Evolutionary conservation across 169 alveolate genomes (phyloP).

Genomic region (Pseudocohnilembus persalinus): DNA sequence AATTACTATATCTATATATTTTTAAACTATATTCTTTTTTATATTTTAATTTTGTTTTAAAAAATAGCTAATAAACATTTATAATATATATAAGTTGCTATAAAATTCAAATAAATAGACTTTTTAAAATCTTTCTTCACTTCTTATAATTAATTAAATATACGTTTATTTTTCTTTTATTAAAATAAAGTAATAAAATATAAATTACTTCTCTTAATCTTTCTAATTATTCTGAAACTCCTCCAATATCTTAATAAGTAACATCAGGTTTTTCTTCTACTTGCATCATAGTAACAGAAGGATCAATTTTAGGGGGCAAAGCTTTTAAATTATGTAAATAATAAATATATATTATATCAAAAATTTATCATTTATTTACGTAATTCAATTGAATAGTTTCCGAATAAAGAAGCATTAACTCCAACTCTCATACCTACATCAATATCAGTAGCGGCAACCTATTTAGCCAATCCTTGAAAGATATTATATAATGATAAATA

Average conservation of each 20-base stretch:
- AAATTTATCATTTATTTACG: slow-evolving; percentile 20
- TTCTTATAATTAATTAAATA: no score
- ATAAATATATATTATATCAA: slow-evolving; percentile 94
- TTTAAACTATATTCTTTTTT: no score
- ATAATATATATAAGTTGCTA: no score
- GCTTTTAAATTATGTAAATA: slow-evolving; percentile 97
- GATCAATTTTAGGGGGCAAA: slow-evolving; percentile 99
- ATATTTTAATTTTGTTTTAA: no score
- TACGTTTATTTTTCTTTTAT: no score
- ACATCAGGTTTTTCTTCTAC: slow-evolving; percentile 99
- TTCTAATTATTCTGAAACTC: slow-evolving; percentile 98
- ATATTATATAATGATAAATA: not conserved
- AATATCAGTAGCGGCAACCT: slow-evolving; percentile 98
- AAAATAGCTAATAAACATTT: no score
- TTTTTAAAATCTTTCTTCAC: no score
- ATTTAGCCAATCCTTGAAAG: slow-evolving; percentile 97
- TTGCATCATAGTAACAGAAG: slow-evolving; percentile 99
- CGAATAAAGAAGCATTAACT: slow-evolving; percentile 46
- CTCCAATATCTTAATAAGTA: slow-evolving; percentile 99
- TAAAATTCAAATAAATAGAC: no score
- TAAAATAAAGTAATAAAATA: no score
- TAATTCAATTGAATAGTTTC: not conserved
- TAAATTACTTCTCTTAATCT: slow-evolving; percentile 71
- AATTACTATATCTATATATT: no score
- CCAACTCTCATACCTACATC: slow-evolving; percentile 99